Conservation (phyloP, 164 flowering plant species). For the Macadamia integrifolia region DNA sequence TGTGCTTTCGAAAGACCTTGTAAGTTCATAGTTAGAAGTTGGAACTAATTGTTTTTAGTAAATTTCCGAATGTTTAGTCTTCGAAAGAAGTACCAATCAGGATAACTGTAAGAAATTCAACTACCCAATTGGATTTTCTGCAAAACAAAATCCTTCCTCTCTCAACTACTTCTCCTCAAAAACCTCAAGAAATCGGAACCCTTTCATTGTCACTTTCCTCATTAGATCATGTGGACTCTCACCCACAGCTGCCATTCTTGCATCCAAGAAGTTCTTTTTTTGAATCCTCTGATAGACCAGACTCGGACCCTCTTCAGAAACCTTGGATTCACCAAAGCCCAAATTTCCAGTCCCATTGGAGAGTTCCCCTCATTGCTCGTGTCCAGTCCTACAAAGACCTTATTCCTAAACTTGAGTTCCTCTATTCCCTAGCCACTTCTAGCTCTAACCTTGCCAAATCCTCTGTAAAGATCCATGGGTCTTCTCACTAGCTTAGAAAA, state of each 20-base stretch:
- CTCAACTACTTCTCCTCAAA: neutral
- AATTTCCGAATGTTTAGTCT: too few species aligned
- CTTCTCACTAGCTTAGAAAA: neutral
- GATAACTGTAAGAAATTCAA: neutral
- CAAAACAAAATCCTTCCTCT: conserved; percentile 3
- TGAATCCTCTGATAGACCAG: conserved; percentile 10
- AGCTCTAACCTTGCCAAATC: conserved; percentile 5
- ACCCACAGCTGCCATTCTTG: conserved; percentile 11
- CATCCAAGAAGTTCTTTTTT: conserved; percentile 9
- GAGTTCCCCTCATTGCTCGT: neutral
- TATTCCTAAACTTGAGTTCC: neutral
- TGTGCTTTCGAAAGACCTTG: too few species aligned
- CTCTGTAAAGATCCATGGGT: neutral
- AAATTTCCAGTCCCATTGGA: neutral
- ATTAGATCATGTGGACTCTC: conserved; percentile 15
- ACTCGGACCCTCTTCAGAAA: conserved; percentile 10
- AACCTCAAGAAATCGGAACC: neutral
- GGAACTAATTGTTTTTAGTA: too few species aligned
- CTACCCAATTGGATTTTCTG: neutral
- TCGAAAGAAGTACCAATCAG: too few species aligned
- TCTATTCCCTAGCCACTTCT: neutral
- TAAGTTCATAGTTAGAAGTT: too few species aligned
- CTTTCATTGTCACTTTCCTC: conserved; percentile 17
- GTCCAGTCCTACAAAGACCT: neutral
- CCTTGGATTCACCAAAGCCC: conserved; percentile 11